These are phyloP conservation scores for Claviceps pusilla DNA, from an alignment of 2,329 filamentous ascomycete genomes.

Conservation along the genomic window DNA sequence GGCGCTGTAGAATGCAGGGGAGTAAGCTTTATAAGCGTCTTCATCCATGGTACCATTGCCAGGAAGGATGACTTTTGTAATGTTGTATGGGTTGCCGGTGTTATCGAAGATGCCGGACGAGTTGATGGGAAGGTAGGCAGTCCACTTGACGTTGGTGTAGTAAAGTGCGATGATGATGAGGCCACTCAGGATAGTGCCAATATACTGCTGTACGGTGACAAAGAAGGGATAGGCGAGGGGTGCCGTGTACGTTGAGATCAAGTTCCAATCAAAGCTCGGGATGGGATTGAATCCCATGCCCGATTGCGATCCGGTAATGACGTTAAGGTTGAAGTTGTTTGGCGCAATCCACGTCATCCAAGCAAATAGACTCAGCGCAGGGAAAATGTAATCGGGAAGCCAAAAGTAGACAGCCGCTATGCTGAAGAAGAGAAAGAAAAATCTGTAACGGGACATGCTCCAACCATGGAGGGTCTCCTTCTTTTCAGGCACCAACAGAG, in stretches of 20 bases:
- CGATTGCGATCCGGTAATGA: slow-evolving; percentile 26
- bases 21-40: slow-evolving; percentile 26
- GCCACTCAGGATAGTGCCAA: slow-evolving; percentile 20
- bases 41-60: slow-evolving; percentile 23
- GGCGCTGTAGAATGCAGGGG: slow-evolving; percentile 29
- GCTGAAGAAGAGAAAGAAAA: slow-evolving; percentile 27
- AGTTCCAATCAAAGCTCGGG: slow-evolving; percentile 27
- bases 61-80: slow-evolving; percentile 19
- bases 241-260: slow-evolving; percentile 21
- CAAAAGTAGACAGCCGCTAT: slow-evolving; percentile 38
- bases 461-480: slow-evolving; percentile 16
- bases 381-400: slow-evolving; percentile 36
- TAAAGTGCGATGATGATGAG: slow-evolving; percentile 26
- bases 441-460: slow-evolving; percentile 27
- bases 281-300: slow-evolving; percentile 25
- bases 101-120: slow-evolving; percentile 27
- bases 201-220: slow-evolving; percentile 22
- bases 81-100: slow-evolving; percentile 21
- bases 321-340: slow-evolving; percentile 23
- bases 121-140: slow-evolving; percentile 32
- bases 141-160: slow-evolving; percentile 28
- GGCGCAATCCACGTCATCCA: slow-evolving; percentile 43
- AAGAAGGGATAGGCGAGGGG: slow-evolving; percentile 24
- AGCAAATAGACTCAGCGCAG: slow-evolving; percentile 32
- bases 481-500: slow-evolving; percentile 22